phyloP scores from a whole-genome alignment of 2,329 filamentous ascomycete species.

The Aspergillus vadensis region DNA sequence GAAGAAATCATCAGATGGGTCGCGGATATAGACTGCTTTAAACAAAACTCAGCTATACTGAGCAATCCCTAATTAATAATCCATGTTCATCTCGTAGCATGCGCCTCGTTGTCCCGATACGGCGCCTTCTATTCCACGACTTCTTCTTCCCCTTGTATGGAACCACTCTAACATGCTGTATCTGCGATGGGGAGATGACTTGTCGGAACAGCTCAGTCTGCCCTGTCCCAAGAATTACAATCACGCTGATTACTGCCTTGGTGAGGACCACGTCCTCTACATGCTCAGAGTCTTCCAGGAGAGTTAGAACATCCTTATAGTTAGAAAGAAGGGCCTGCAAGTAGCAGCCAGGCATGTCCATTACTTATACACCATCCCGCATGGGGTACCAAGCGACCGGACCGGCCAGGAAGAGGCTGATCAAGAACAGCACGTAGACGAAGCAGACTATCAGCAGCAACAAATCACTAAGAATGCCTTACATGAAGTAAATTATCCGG shows the following conservation, averaged over 20 bases:
- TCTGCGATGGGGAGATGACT: constrained; percentile 26
- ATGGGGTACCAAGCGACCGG: constrained; percentile 43
- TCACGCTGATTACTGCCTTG: constrained; percentile 23
- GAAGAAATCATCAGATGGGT: too few relatives aligned
- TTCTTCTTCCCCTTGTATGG: constrained; percentile 27
- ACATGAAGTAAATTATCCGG: constrained; percentile 16
- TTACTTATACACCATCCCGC: constrained; percentile 40
- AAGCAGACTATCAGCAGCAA: constrained; percentile 32
- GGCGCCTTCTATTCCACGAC: constrained; percentile 20
- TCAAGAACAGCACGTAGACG: constrained; percentile 32
- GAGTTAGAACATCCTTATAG: constrained; percentile 23
- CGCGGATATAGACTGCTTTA: too few relatives aligned
- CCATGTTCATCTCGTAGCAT: constrained; percentile 12
- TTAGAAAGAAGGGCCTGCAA: constrained; percentile 50
- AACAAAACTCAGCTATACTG: too few relatives aligned
- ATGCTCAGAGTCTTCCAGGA: constrained; percentile 19
- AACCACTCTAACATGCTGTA: constrained; percentile 28
- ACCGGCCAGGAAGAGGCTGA: constrained; percentile 45
- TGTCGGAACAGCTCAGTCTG: constrained; percentile 19
- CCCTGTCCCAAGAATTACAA: constrained; percentile 21
- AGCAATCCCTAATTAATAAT: not conserved
- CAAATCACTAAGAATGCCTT: constrained; percentile 22
- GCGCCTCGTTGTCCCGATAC: constrained; percentile 23
- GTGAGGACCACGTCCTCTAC: constrained; percentile 14
- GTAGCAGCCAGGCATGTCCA: constrained; percentile 50